Conservation (phyloP, 2,329 filamentous ascomycete species). For the Xenosphaeropsis pyriputrescens region DNA sequence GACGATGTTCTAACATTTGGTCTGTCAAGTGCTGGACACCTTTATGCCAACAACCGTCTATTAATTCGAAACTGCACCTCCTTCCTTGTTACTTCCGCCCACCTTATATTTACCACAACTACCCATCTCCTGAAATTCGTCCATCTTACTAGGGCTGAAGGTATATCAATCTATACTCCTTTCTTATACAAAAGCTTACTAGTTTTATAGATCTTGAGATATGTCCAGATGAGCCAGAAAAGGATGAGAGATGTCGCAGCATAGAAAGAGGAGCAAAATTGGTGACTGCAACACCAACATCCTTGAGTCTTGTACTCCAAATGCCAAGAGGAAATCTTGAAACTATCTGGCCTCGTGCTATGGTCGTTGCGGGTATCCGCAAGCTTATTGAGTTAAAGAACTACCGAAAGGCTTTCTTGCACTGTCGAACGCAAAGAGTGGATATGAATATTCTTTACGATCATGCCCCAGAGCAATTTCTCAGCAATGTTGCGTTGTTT, state of each 20-base stretch:
- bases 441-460: constrained; percentile 98
- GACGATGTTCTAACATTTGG: constrained; percentile 27
- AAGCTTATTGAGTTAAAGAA: constrained; percentile 65
- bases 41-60: constrained; percentile 63
- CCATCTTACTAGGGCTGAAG: constrained; percentile 53
- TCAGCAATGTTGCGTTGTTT: constrained; percentile 61
- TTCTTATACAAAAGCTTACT: not conserved
- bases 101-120: constrained; percentile 84
- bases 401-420: constrained; percentile 71
- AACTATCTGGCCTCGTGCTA: constrained; percentile 82
- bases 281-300: constrained; percentile 78
- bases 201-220: constrained; percentile 53
- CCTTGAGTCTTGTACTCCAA: constrained; percentile 74
- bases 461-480: constrained; percentile 75
- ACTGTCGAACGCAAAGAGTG: constrained; percentile 84
- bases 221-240: constrained; percentile 77
- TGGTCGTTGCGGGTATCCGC: constrained; percentile 84
- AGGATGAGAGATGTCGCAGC: constrained; percentile 79
- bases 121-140: constrained; percentile 92
- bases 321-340: constrained; percentile 95
- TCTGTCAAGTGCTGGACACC: constrained; percentile 58
- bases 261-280: constrained; percentile 82
- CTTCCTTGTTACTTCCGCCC: constrained; percentile 64
- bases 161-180: constrained; percentile 26
- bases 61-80: constrained; percentile 85